Base-by-base conservation (phyloP, 116 monocot species). In the Iris pallida region DNA sequence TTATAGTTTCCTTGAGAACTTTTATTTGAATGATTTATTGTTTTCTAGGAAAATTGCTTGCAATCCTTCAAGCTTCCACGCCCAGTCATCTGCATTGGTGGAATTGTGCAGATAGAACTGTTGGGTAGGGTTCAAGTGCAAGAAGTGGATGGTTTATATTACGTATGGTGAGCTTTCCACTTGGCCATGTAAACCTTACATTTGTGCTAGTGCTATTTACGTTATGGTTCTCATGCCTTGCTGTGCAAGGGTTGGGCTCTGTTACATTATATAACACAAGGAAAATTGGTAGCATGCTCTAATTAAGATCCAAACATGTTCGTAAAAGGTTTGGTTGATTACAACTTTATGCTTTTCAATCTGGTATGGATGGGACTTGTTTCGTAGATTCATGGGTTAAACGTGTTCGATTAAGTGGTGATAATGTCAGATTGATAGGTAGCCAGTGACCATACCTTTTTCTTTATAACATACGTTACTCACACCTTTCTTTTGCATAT, bases 21-120 rank as follows among this genome's bases (percentile, higher is more conserved):
- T 30, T 30, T 30, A 30, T 30, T 30, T 30, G 30, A 30, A 30
- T 42, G 16, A 5, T 54, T 53, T 55, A 13, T 59, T 59, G 63
- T 51, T 55, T 7, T 54, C 8, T 69, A 95, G 95, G 79, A 75
- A 73, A 88, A 91, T 83, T 54, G 20, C 5, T 76, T 91, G 73
- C 95, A 95, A 53, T 75, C 80, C 48, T 95, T 95, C 71, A 91
- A 84, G 80, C 88, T 95, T 61, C 91, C 91, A 18, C 65, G 75
- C 15, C 95, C 91, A 7, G 85, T 76, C 61, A 52, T 94, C 48
- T 94, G 94, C 74, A 68, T 94, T 65, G 94, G 94, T 74, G 91
- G 86, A 65, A 42, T 91, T 40, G 45, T 95, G 69, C 86, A 86
- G 61, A 81, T 95, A 53, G 88, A 95, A 73, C 65, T 95, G 41